Conservation (phyloP, 345 rosid species). For the Citrus inodora region DNA sequence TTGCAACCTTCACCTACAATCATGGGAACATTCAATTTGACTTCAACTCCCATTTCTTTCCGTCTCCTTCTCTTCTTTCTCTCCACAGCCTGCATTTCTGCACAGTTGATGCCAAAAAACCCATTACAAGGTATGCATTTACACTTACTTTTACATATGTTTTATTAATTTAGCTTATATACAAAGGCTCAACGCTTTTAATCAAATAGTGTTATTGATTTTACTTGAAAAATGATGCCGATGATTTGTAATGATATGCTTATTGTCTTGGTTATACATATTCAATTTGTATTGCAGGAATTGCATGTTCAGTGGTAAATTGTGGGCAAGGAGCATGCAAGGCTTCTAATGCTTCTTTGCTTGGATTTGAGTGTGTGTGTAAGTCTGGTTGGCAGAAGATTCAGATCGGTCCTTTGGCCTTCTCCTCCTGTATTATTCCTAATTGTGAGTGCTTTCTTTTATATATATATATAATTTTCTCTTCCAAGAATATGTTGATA, state of each 20-base stretch:
- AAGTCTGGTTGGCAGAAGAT: constrained; percentile 44
- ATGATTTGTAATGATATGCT: not conserved
- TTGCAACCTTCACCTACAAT: not conserved
- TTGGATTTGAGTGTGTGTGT: constrained; percentile 41
- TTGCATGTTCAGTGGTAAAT: constrained; percentile 1
- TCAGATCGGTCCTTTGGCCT: constrained; percentile 28
- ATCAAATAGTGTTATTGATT: too few relatives aligned
- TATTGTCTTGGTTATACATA: too few relatives aligned
- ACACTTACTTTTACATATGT: not conserved
- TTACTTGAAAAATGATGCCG: not conserved
- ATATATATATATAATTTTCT: not conserved
- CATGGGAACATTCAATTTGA: constrained; percentile 10
- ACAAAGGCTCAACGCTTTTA: too few relatives aligned
- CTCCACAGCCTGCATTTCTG: not conserved
- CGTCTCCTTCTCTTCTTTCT: constrained; percentile 16
- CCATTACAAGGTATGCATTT: not conserved
- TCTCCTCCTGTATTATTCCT: constrained; percentile 40
- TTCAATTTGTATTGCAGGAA: not conserved
- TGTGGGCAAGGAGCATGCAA: constrained; percentile 44
- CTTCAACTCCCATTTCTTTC: constrained; percentile 4
- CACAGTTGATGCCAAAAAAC: not conserved
- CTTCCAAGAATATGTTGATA: not conserved
- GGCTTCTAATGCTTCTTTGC: not conserved
- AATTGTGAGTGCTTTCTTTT: constrained; percentile 35
- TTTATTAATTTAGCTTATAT: not conserved